Evolutionary conservation across 352 stramenopile species (phyloP), one percentile per base, ranked within the genome.

Genomic region (Elongisporangium anandrum): DNA sequence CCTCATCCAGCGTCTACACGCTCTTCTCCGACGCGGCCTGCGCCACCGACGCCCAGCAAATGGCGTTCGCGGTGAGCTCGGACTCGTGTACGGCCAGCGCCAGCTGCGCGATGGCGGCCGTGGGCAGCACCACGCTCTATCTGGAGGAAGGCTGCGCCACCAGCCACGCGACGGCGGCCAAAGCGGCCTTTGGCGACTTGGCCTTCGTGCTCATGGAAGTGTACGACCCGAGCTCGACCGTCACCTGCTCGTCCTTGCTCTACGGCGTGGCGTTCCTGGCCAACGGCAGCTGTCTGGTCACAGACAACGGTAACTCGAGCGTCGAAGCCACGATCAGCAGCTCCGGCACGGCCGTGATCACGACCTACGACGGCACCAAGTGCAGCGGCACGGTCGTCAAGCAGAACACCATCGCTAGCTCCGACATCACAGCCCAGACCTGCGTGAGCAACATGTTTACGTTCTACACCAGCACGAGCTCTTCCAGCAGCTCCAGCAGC

Each of bases 211-310:
- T 72, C 24, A 70, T 79, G 65, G 62, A 79, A 50, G 70, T 76
- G 16, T 79, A 76, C 60, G 50, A 72, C 19, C 63, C 60, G 0
- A 59, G 60, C 6, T 52, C 10, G 4, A 51, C 58, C 20, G 51
- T 15, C 3, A 52, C 13, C 16, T 81, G 70, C 39, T 50, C 50
- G 0, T 69, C 66, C n/a, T 56, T 81, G 2, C 57, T 72, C 13
- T 79, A 73, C 4, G 64, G 65, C 9, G 66, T 68, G 13, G 73
- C 69, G 8, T 81, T 80, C 54, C 50, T 75, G 6, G 73, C 71
- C 3, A 73, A 83, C 24, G 66, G 61, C 1, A 77, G 65, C 26
- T 86, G 73, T 47, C 56, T 83, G n/a, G 56, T 61, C 15, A 68
- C 66, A 1, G 71, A 83, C 55, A 78, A 78, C 45, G 65, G 65